Percentiles rank a stretch among this genome's conserved stretches.
Evolutionary conservation across 495 filamentous ascomycete species (phyloP).

Genomic region (Evansstolkia leycettana): DNA sequence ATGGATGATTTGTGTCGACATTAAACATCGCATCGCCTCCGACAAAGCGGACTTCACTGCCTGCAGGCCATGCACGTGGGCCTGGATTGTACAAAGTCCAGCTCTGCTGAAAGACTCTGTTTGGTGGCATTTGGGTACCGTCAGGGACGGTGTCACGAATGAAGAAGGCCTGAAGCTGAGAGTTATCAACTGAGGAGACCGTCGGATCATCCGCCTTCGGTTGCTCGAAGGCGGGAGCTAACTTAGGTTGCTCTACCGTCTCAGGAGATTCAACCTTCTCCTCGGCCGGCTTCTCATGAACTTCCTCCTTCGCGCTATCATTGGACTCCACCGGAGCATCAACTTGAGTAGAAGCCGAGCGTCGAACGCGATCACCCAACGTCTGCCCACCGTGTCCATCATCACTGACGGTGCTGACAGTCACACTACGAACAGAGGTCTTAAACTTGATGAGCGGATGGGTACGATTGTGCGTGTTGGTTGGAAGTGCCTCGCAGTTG

Average conservation of each 20-base stretch:
- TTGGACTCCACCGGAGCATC: constrained; percentile 34
- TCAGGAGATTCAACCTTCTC: constrained; percentile 32
- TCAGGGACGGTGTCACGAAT: constrained; percentile 68
- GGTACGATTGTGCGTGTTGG: constrained; percentile 78
- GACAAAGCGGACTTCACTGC: constrained; percentile 81
- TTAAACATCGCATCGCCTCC: constrained; percentile 94
- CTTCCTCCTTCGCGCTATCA: neutral
- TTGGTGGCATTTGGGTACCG: constrained; percentile 55
- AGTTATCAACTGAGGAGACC: neutral
- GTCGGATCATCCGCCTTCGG: neutral
- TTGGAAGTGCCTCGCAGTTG: constrained; percentile 79
- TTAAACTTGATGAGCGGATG: constrained; percentile 97
- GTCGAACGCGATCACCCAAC: constrained; percentile 50
- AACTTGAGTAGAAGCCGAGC: constrained; percentile 39
- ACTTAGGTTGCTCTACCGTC: constrained; percentile 37
- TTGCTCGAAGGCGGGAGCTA: constrained; percentile 3
- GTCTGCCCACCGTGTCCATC: constrained; percentile 48
- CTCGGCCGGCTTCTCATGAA: constrained; percentile 1
- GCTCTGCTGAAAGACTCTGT: constrained; percentile 69
- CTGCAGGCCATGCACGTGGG: constrained; percentile 66
- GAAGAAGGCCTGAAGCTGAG: constrained; percentile 57
- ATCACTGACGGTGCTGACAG: constrained; percentile 73
- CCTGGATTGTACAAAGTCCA: constrained; percentile 90
- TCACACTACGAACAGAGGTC: constrained; percentile 81
- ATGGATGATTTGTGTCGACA: constrained; percentile 64